These are phyloP conservation scores for Phytophthora crassamura DNA, from an alignment of 352 stramenopile species.

Conservation along the genomic window DNA sequence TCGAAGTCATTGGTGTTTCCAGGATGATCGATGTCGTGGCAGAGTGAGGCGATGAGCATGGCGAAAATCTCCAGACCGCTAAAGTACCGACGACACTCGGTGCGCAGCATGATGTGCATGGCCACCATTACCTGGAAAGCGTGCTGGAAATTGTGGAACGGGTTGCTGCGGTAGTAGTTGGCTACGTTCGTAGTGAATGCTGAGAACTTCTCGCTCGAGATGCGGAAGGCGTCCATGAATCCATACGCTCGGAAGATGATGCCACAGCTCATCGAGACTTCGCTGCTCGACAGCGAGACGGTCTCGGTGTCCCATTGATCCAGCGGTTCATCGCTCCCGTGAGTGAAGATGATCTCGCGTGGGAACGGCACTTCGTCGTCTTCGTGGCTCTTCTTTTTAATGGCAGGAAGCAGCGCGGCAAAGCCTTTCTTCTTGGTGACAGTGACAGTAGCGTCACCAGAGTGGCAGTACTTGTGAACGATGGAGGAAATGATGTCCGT, in stretches of 20 bases:
- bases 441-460: conserved; percentile 9
- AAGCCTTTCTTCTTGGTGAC: conserved; percentile 28
- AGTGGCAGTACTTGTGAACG: conserved; percentile 60
- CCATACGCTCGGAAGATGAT: conserved; percentile 59
- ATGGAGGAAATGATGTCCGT: conserved; percentile 71
- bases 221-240: conserved; percentile 62
- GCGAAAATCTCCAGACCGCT: conserved; percentile 74
- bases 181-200: conserved; percentile 61
- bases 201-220: conserved; percentile 61
- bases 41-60: conserved; percentile 73
- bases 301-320: conserved; percentile 67
- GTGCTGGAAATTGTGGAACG: conserved; percentile 87
- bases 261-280: conserved; percentile 51
- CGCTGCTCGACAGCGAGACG: conserved; percentile 38
- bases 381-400: conserved; percentile 57
- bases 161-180: conserved; percentile 77
- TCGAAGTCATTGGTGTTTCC: conserved; percentile 89
- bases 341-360: conserved; percentile 57
- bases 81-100: conserved; percentile 68
- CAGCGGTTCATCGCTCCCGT: conserved; percentile 48
- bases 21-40: conserved; percentile 87
- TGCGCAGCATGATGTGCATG: conserved; percentile 63
- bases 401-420: conserved; percentile 28
- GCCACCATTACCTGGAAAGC: conserved; percentile 71
- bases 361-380: conserved; percentile 65